Percentiles rank a stretch among this genome's conserved stretches.
phyloP scores from a whole-genome alignment of 2,329 filamentous ascomycete species.

The Arthroderma sp. region DNA sequence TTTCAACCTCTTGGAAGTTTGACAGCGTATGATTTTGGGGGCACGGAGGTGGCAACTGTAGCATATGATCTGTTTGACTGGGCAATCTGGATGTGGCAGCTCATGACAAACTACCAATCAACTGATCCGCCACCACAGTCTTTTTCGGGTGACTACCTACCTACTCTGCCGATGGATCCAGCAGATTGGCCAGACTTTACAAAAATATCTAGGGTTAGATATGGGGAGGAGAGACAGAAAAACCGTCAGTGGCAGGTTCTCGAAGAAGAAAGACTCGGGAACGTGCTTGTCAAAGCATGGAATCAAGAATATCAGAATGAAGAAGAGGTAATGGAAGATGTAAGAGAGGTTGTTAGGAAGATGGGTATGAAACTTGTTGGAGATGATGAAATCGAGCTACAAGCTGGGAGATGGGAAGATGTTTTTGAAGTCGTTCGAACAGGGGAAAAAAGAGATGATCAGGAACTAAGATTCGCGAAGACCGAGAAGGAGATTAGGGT shows the following conservation, averaged over 20 bases:
- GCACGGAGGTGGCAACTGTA: background rate
- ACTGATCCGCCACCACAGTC: background rate
- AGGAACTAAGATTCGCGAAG: background rate
- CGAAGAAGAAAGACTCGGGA: conserved; percentile 2
- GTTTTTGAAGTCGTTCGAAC: conserved; percentile 1
- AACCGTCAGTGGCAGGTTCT: background rate
- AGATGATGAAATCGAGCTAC: conserved; percentile 4
- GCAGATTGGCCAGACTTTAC: conserved; percentile 1
- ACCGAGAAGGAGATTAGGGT: background rate
- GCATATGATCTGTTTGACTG: conserved; percentile 3
- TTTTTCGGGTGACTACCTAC: background rate
- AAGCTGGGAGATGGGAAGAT: conserved; percentile 4
- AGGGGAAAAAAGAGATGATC: background rate
- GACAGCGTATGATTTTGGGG: background rate
- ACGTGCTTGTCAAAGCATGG: conserved; percentile 5
- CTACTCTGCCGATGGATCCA: background rate
- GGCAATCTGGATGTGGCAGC: conserved; percentile 4
- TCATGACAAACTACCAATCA: conserved; percentile 2
- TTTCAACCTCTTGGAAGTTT: background rate
- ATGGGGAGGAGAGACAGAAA: background rate
- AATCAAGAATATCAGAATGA: conserved; percentile 6
- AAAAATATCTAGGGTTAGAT: background rate
- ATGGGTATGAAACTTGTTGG: conserved; percentile 5
- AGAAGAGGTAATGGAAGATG: conserved; percentile 3
- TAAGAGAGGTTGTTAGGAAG: conserved; percentile 2